Base-by-base conservation (phyloP, 2,329 filamentous ascomycete species). In the Colletotrichum magnum region DNA sequence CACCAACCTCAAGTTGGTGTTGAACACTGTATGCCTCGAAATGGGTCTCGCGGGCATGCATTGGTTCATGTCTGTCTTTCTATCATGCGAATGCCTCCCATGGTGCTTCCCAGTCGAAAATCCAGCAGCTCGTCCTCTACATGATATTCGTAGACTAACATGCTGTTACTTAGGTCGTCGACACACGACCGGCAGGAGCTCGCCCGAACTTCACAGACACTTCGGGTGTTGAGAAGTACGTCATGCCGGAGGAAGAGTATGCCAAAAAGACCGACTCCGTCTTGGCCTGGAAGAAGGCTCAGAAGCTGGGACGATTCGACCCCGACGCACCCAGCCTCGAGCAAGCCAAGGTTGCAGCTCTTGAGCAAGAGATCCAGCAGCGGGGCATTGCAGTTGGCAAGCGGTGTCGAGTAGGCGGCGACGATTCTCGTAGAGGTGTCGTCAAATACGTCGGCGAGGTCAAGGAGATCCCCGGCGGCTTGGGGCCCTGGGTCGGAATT, bases 251-350 rank as follows among this genome's bases (percentile, higher is more conserved):
- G 60, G 87, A 91, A 58, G 92, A 95, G 77, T 99, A 99, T 82
- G 94, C 94, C 78, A 89, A 90, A 76, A 94, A 95, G 77, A 86
- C 90, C 51, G 94, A 98, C 81, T 95, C 93, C 4, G 96, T 99
- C 15, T 88, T 98, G 26, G 93, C 95, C 6, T 98, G 94, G 94
- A 99, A 99, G 83, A 95, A 93, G 83, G 85, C 90, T n/a, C 91
- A 97, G 80, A 95, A 97, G 79, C 89, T 98, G n/a, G 96, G 96
- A 58, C 93, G 96, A 43, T 99, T 99, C 81, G 94, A 98, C 78
- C 96, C 96, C 13, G 87, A 92, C 74, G 94, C 94, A 7, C 90
- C 93, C 18, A 89, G 86, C 69, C 88, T 92, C 24, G 91, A 94
- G 78, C 86, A 93, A 77, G 88, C 93, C 72, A 93, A 93, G 78